Base-by-base conservation (phyloP, 257 asterid species). In the Eustoma russellianum region DNA sequence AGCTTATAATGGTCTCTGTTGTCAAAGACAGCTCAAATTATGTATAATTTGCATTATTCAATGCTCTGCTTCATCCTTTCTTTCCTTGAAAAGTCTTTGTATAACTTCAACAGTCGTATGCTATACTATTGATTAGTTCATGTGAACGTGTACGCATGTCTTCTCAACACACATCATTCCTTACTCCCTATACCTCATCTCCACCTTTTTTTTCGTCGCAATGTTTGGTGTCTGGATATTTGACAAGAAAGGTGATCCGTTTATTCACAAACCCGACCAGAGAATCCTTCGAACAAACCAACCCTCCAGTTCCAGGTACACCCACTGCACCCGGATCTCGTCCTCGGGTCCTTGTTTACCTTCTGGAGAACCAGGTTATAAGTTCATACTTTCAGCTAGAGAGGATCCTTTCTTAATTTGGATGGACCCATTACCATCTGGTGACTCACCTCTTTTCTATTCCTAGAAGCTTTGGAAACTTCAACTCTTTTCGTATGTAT, bases 211-310 rank as follows among this genome's bases (percentile, higher is more conserved):
- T n/a, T n/a, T n/a, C 13, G 2, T 33, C 18, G 30, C 46, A 66
- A 72, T 72, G 78, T 72, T 74, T 28, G 78, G 78, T 0, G 78
- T 72, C 13, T 72, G 78, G 78, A 52, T 72, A 41, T 72, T 72
- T 57, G 74, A 72, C 71, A 63, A 72, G 66, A 67, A 59, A 13
- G 78, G 71, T 68, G 4, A 66, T 56, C 16, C 71, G 60, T 55
- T 59, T 72, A 55, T 44, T 72, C 0, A 16, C 63, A 35, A 64
- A 72, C 70, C 78, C 78, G 41, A 72, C 78, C 46, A 58, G 78
- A 1, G 78, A 72, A 41, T 59, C 78, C 24, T 67, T 72, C 17
- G 78, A 72, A 55, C 58, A 15, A 13, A 49, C 46, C n/a, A 50
- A 64, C 54, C 61, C 71, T 17, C 33, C 69, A 7, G 51, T 43